Evolutionary conservation across 1,284 basidiomycete genomes (phyloP), one percentile per base, ranked within the genome.

Genomic region (Tylopilus sp.): DNA sequence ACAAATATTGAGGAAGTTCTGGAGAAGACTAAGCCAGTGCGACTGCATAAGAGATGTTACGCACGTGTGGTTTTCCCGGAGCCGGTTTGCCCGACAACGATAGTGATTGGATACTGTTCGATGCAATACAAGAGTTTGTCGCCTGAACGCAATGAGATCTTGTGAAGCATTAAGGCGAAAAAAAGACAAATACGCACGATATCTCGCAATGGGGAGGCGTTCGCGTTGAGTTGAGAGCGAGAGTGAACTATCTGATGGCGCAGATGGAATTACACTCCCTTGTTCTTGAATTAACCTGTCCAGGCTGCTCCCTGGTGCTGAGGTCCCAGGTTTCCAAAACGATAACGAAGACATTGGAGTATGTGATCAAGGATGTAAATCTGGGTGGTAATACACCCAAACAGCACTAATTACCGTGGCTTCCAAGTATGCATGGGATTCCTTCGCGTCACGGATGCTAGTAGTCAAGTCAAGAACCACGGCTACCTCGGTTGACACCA

Each of bases 61-160:
- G 67, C 59, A 94, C 92, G 93, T 55, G 94, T 98, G 10, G 94
- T 96, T 73, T 99, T 99, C 51, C 96, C 95, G 52, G 91, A 96
- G 4, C 95, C 96, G 0, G 95, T 99, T 65, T 98, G 93, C 11
- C 93, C 94, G 20, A 98, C 88, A 6, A 95, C 83, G 47, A 99
- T 91, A 3, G 86, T 77, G 2, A 94, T 88, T 1, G 85, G 85
- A 65, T 88, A 80, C 43, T 78, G 82, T 71, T 98, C 94, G 17
- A 97, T 71, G 52, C 85, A 85, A 64, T 91, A 89, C 4, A 98
- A 70, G 12, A 98, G 73, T 54, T 84, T 82, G 37, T 88, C 75
- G 46, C 83, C 89, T 91, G 54, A 14, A 54, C 37, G 14, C 29
- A 18, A 41, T 50, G 18, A 45, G 33, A 5, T 20, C 6, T 31